Evolutionary conservation across 2,329 filamentous ascomycete genomes (phyloP), one percentile per base, ranked within the genome.

Genomic region (Colletotrichum lini): DNA sequence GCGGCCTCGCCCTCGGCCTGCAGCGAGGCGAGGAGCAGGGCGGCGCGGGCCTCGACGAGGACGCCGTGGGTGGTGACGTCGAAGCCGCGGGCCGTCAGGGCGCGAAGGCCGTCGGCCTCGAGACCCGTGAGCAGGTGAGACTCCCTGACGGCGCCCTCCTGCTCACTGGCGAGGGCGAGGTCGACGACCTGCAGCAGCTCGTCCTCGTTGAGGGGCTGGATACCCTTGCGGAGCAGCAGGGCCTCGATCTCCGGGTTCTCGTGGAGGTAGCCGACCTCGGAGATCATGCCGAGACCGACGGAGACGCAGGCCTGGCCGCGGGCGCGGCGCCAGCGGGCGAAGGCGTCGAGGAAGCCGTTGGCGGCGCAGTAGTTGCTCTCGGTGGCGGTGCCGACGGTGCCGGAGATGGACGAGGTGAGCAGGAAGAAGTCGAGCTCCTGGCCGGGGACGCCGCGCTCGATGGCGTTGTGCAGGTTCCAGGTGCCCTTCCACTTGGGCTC

Each of bases 181-280:
- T 80, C 80, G 21, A 79, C 12, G 8, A 77, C 69, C 53, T 78
- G 76, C 1, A 81, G 68, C n/a, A 80, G 70, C 67, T 80, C 78
- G 2, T 75, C 65, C 62, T 81, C 80, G 49, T 77, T 78, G 40
- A 83, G 73, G 0, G 79, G 75, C 44, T 80, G 78, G 54, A 83
- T 77, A 2, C 80, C 83, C 44, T 79, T 80, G 16, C 81, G 78
- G 7, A 75, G 70, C 3, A 84, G 76, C 10, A 80, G 62, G 2
- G 73, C 75, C 70, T 83, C 80, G 21, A 83, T 77, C 15, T 80
- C 79, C 0, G 78, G 77, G 62, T 82, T 78, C 53, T 83, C 80
- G 65, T 78, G 75, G 6, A 82, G 73, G 64, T 79, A 79, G 26
- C 82, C 82, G 4, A 83, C 80, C 21, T 80, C 80, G 8, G 76